phyloP scores from a whole-genome alignment of 1,139 yeast species.

The Zygosaccharomyces sapae region DNA sequence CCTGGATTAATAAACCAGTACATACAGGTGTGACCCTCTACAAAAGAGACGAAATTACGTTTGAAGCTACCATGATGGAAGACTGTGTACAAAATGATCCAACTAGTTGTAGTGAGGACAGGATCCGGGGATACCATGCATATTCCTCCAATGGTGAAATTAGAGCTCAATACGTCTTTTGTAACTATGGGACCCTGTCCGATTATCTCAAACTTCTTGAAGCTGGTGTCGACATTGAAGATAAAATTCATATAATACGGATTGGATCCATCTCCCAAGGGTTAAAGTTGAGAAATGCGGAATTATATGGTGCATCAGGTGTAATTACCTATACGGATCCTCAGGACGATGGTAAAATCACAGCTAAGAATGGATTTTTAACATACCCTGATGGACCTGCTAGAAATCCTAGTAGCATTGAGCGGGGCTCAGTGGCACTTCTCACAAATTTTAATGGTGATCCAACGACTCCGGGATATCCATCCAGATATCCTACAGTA shows the following conservation, averaged over 20 bases:
- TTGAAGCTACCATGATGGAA: slow-evolving; percentile 62
- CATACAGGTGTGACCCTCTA: slow-evolving; percentile 46
- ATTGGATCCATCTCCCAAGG: slow-evolving; percentile 50
- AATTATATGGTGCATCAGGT: slow-evolving; percentile 52
- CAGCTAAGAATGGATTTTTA: slow-evolving; percentile 39
- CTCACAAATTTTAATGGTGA: slow-evolving; percentile 64
- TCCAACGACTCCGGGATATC: slow-evolving; percentile 61
- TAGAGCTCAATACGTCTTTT: slow-evolving; percentile 51
- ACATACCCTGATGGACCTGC: slow-evolving; percentile 48
- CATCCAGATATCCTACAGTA: slow-evolving; percentile 38
- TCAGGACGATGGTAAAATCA: slow-evolving; percentile 43
- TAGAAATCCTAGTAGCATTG: slow-evolving; percentile 43
- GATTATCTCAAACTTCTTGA: slow-evolving; percentile 51
- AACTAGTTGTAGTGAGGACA: slow-evolving; percentile 44
- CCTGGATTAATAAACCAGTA: slow-evolving; percentile 51
- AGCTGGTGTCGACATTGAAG: slow-evolving; percentile 39
- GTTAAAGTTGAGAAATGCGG: slow-evolving; percentile 50
- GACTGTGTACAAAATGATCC: slow-evolving; percentile 70
- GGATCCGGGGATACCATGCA: slow-evolving; percentile 58
- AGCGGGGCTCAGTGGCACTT: slow-evolving; percentile 56
- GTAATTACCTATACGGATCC: slow-evolving; percentile 54
- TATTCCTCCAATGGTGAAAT: slow-evolving; percentile 57
- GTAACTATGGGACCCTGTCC: slow-evolving; percentile 58
- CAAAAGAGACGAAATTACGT: slow-evolving; percentile 40
- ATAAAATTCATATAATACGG: slow-evolving; percentile 56